A percentile compares a stretch with the other conserved stretches of the same genome.
Conservation (phyloP, 1,284 basidiomycete genomes). For the Moesziomyces parantarcticus region DNA sequence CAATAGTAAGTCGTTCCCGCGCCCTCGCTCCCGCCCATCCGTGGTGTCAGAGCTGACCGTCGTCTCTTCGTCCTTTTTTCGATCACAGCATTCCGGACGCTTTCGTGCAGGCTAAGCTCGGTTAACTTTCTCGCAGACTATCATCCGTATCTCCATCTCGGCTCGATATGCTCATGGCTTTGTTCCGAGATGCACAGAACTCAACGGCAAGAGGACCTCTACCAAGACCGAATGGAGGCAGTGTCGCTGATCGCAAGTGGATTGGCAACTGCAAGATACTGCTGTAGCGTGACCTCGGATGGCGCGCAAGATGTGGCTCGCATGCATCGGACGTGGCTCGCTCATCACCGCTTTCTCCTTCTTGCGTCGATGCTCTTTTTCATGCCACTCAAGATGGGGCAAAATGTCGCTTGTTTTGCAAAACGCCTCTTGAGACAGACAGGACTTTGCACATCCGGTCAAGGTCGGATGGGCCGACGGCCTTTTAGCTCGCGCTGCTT, state of each 20-base stretch:
- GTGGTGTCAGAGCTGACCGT: neutral
- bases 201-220: neutral
- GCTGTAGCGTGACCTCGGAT: neutral
- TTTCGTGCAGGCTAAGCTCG: constrained; percentile 53
- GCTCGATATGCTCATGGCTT: neutral
- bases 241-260: neutral
- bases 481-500: neutral
- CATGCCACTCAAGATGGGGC: too few species aligned
- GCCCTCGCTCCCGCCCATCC: neutral
- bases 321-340: constrained; percentile 25
- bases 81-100: constrained; percentile 48
- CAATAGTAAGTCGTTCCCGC: constrained; percentile 50
- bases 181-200: neutral
- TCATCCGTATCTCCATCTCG: neutral
- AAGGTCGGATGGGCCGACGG: neutral
- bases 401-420: too few species aligned
- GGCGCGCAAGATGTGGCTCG: neutral
- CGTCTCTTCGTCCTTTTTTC: neutral
- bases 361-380: neutral
- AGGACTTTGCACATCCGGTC: constrained; percentile 1
- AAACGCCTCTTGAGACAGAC: constrained; percentile 33
- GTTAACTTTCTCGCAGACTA: constrained; percentile 12
- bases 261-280: neutral
- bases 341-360: constrained; percentile 19
- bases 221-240: neutral